Evolutionary conservation across 2,329 filamentous ascomycete species (phyloP).

Genomic region (Monosporascus sp.): DNA sequence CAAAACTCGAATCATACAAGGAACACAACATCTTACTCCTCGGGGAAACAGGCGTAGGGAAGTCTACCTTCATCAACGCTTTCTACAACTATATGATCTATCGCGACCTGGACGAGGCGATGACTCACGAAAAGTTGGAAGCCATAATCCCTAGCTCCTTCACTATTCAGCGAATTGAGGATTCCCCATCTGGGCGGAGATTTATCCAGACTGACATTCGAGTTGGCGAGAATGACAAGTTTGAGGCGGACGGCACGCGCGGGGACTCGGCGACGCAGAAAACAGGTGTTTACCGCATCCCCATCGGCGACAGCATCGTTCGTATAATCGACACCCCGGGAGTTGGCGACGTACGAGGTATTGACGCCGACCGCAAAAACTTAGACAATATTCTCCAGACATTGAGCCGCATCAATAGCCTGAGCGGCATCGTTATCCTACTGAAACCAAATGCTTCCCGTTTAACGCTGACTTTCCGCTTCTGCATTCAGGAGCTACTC

Average conservation of each 20-base stretch:
- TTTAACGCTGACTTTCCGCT: conserved; percentile 32
- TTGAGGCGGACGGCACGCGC: conserved; percentile 24
- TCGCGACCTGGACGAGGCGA: conserved; percentile 33
- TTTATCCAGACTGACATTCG: conserved; percentile 24
- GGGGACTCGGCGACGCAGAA: conserved; percentile 33
- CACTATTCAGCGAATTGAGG: conserved; percentile 26
- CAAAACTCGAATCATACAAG: conserved; percentile 19
- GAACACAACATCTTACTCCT: conserved; percentile 40
- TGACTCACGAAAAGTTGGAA: conserved; percentile 22
- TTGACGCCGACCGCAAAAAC: conserved; percentile 31
- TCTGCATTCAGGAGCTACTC: conserved; percentile 35
- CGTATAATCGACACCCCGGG: conserved; percentile 39
- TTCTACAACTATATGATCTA: conserved; percentile 40
- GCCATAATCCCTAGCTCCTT: conserved; percentile 36
- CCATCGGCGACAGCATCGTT: conserved; percentile 21
- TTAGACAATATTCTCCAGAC: conserved; percentile 33
- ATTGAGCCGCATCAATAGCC: conserved; percentile 27
- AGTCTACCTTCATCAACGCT: conserved; percentile 44
- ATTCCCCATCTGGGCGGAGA: conserved; percentile 6
- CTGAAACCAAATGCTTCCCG: conserved; percentile 35
- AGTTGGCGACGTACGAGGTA: conserved; percentile 35
- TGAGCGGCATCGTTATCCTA: conserved; percentile 38
- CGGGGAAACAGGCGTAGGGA: conserved; percentile 43
- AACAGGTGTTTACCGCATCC: conserved; percentile 28
- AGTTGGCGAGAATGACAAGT: conserved; percentile 24